Base-by-base conservation (phyloP, 352 stramenopile species). In the Globisporangium barbulae region DNA sequence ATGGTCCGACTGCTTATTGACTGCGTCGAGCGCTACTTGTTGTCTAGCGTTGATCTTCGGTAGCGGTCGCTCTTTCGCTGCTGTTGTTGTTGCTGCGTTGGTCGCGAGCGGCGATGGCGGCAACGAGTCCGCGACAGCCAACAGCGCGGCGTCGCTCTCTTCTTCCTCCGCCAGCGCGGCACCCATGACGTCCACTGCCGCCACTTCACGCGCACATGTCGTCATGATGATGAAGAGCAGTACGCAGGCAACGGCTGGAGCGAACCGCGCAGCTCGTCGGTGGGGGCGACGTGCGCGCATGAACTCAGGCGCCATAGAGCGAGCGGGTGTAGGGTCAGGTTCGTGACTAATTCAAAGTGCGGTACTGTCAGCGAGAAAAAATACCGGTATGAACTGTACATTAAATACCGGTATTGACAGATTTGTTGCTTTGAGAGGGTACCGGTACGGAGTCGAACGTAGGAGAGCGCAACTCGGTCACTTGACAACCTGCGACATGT, bases 151-250 rank as follows among this genome's bases (percentile, higher is more conserved):
- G 19, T 28, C 44, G 13, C 35, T 9, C 35, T 9, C 60, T n/a
- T 65, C 49, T 25, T 63, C 53, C 25, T 68, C 62, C 35, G 62
- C 62, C 0, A 68, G 33, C 25, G 62, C 62, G 12, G 42, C 53
- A 3, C 62, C 62, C 62, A 68, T 68, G 22, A 31, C 62, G 45
- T 68, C 62, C 45, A 63, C 2, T 3, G 59, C 49, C 4, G 8
- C 37, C 19, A 47, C 59, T 9, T 31, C 17, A 0, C 41, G 28
- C 10, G 2, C 19, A 9, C 19, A 45, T 42, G 35, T 13, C 2
- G 42, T 45, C n/a, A 54, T 10, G 19, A n/a, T 31, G 30, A 25
- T n/a, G 10, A 33, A 7, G 1, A 54, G 10, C 19, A 49, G 15
- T 4, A 30, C n/a, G n/a, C 28, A 52, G 10, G 52, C 7, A 13